Evolutionary conservation across 176 grass and related monocot species (phyloP).

Genomic region (Leersia perrieri): DNA sequence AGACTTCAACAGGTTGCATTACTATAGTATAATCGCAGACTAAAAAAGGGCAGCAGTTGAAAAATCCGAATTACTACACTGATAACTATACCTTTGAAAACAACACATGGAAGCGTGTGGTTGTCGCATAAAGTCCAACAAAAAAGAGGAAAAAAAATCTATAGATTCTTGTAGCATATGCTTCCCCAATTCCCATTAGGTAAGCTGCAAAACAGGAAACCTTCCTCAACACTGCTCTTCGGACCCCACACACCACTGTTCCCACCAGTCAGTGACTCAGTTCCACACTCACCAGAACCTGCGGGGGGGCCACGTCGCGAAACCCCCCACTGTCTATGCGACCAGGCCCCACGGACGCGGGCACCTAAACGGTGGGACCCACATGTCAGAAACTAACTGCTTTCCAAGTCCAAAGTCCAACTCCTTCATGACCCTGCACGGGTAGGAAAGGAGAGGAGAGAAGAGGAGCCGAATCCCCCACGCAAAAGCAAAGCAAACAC

Average conservation of each 20-base stretch:
- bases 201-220: background rate
- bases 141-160: slow-evolving; percentile 2
- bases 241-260: fast-evolving
- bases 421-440: background rate
- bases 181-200: background rate
- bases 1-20: background rate
- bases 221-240: fast-evolving
- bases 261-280: background rate
- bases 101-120: slow-evolving; percentile 19
- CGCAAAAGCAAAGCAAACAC: slow-evolving; percentile 27
- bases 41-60: background rate
- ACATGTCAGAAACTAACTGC: slow-evolving; percentile 16
- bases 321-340: background rate
- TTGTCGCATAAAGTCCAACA: background rate
- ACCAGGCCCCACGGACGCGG: background rate
- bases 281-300: fast-evolving
- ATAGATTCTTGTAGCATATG: slow-evolving; percentile 10
- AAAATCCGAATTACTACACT: background rate
- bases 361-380: background rate
- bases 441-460: background rate
- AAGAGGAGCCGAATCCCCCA: background rate
- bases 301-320: too few relatives aligned
- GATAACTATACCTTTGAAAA: background rate
- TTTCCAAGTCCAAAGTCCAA: background rate
- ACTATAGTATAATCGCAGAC: background rate